Base-by-base conservation (phyloP, 441 rosid genomes). In the Bruguiera hainesii region DNA sequence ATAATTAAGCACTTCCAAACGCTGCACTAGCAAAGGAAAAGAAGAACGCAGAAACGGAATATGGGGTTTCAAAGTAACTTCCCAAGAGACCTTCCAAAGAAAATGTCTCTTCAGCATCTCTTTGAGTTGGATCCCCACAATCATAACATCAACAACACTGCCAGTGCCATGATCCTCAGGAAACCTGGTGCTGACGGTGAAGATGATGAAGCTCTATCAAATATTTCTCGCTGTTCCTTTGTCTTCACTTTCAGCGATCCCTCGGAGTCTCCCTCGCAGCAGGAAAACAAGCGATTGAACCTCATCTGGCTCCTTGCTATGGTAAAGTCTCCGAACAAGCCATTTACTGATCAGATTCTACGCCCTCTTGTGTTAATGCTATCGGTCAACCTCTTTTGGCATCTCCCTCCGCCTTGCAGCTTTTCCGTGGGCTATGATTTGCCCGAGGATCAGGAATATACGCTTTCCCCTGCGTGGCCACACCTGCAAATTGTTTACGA, bases 401-500 rank as follows among this genome's bases (percentile, higher is more conserved):
- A 88, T n/a, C 77, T 85, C 11, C 84, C 84, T 64, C 81, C 85
- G 1, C 78, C 85, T 35, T 51, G 69, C 23, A 78, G 49, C 58
- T 49, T 58, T 64, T 59, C 61, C n/a, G 31, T 30, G n/a, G 19
- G 23, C 42, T 42, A 71, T 0, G 81, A 72, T 20, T 68, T 76
- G 18, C 79, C 73, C 0, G 86, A 80, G 0, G 89, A 85, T 5
- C 87, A 85, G 65, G 89, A 82, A 7, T 74, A 80, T 0, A 28
- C 60, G 29, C 73, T 79, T 55, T 61, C 72, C 2, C 80, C 84
- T 1, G 8, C 57, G 5, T 85, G 93, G 88, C 78, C 80, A 5
- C 88, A 85, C 68, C 78, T 85, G 55, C 90, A 79, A n/a, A 61
- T 79, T 3, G 75, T 80, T 33, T 85, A 82, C 26, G 82, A 85